These are phyloP conservation scores for Cordyceps pruinosa DNA, from an alignment of 2,329 filamentous ascomycete genomes.

Conservation along the genomic window DNA sequence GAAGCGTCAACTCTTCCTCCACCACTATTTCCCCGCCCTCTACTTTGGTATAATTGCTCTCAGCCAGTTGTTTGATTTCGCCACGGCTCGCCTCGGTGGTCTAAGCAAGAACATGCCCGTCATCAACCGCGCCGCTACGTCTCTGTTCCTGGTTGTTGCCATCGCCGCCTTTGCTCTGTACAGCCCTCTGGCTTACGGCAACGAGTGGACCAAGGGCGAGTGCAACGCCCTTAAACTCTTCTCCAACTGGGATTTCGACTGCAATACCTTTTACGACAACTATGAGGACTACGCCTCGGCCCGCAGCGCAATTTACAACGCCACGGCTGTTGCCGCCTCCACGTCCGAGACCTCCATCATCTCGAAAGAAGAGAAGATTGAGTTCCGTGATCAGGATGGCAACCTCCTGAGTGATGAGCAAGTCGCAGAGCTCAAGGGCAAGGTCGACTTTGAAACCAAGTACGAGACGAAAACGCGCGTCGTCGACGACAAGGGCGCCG, in stretches of 20 bases:
- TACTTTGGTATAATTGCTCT: conserved; percentile 90
- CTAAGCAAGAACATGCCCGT: conserved; percentile 63
- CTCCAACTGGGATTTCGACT: conserved; percentile 93
- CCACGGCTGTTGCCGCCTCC: conserved; percentile 41
- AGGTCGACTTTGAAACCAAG: conserved; percentile 90
- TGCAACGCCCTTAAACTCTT: conserved; percentile 86
- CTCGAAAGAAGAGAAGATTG: conserved; percentile 69
- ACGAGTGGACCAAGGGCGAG: conserved; percentile 82
- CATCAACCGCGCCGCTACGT: conserved; percentile 66
- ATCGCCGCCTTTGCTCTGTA: conserved; percentile 77
- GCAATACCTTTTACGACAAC: conserved; percentile 78
- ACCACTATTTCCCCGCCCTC: conserved; percentile 96
- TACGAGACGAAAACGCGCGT: conserved; percentile 92
- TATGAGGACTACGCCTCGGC: conserved; percentile 23
- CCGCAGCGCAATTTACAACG: conserved; percentile 30
- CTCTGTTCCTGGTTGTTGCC: conserved; percentile 66
- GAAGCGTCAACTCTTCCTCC: conserved; percentile 94
- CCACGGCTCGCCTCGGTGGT: conserved; percentile 63
- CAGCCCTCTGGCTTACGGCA: conserved; percentile 85
- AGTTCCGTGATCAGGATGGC: conserved; percentile 92
- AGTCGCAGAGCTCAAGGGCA: conserved; percentile 77
- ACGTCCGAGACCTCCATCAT: conserved; percentile 40
- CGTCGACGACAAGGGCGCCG: conserved; percentile 72
- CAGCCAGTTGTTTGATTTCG: conserved; percentile 83
- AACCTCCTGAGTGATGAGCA: conserved; percentile 80